Conservation (phyloP, 1,284 basidiomycete genomes). For the Austroboletus sp. region DNA sequence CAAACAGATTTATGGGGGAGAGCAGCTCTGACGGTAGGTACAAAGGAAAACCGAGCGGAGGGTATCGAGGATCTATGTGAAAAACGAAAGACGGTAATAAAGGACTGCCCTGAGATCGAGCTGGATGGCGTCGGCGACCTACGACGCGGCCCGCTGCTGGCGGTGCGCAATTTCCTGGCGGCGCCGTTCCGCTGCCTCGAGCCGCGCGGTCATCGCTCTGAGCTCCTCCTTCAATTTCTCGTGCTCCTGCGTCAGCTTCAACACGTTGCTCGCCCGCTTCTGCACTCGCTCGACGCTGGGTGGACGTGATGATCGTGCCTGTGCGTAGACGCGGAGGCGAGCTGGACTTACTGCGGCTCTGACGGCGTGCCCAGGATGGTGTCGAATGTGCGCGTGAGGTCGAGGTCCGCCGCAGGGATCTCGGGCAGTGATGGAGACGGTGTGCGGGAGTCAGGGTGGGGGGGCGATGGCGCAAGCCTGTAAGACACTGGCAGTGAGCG, state of each 20-base stretch:
- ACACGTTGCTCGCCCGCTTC: constrained; percentile 68
- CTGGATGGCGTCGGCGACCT: constrained; percentile 14
- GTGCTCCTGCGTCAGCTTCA: constrained; percentile 69
- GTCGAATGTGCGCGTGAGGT: constrained; percentile 48
- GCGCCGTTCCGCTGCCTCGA: constrained; percentile 65
- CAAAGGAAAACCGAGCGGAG: constrained; percentile 18
- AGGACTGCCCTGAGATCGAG: constrained; percentile 19
- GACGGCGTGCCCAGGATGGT: constrained; percentile 35
- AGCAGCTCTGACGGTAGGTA: background rate
- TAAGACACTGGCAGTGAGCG: constrained; percentile 20
- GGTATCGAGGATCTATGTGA: constrained; percentile 22
- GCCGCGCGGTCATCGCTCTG: constrained; percentile 63
- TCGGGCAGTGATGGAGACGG: constrained; percentile 45
- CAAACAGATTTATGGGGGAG: background rate
- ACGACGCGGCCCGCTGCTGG: constrained; percentile 10
- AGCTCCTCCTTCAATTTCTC: constrained; percentile 69
- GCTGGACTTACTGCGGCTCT: constrained; percentile 33
- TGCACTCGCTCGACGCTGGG: constrained; percentile 55
- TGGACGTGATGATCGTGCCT: constrained; percentile 23
- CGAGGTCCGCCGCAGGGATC: constrained; percentile 45
- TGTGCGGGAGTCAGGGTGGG: constrained; percentile 19
- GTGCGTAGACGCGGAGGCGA: constrained; percentile 11
- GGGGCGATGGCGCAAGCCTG: constrained; percentile 18
- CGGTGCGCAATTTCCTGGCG: constrained; percentile 49
- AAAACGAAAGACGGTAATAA: constrained; percentile 26